These are phyloP conservation scores for Ogataea henricii DNA, from an alignment of 805 yeast species.

Conservation along the genomic window DNA sequence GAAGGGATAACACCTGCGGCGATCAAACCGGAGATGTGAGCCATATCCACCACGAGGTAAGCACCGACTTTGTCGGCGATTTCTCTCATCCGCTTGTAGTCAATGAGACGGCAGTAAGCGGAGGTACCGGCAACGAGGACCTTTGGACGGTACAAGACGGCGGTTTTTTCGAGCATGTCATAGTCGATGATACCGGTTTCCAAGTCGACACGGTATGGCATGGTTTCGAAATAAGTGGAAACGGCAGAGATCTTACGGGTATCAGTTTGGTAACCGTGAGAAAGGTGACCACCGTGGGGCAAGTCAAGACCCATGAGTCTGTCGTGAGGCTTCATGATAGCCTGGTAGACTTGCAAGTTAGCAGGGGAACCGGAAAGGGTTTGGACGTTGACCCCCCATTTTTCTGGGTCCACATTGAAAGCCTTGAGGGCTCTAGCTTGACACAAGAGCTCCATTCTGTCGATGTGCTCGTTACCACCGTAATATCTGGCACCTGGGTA, in stretches of 20 bases:
- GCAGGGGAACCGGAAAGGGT: slow-evolving; percentile 97
- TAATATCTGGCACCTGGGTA: slow-evolving; percentile 99
- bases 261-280: slow-evolving; percentile 97
- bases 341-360: slow-evolving; percentile 93
- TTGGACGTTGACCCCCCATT: slow-evolving; percentile 99
- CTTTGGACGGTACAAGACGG: slow-evolving; percentile 92
- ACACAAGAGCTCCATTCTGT: slow-evolving; percentile 88
- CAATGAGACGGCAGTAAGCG: slow-evolving; percentile 95
- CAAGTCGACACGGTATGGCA: slow-evolving; percentile 95
- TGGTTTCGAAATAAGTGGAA: slow-evolving; percentile 95
- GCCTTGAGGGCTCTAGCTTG: slow-evolving; percentile 94
- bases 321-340: slow-evolving; percentile 92
- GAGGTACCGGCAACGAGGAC: slow-evolving; percentile 97
- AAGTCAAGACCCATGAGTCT: slow-evolving; percentile 97
- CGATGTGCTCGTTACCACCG: slow-evolving; percentile 98
- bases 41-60: slow-evolving; percentile 95
- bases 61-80: slow-evolving; percentile 98
- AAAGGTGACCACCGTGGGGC: slow-evolving; percentile 98
- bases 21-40: slow-evolving; percentile 94
- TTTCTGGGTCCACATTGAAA: slow-evolving; percentile 71
- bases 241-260: slow-evolving; percentile 92
- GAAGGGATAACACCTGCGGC: slow-evolving; percentile 95
- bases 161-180: slow-evolving; percentile 90
- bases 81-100: slow-evolving; percentile 93
- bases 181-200: slow-evolving; percentile 95